Percentiles rank a stretch among this genome's conserved stretches.
Evolutionary conservation across 805 yeast genomes (phyloP).

Genomic region (Torulaspora maleeae): DNA sequence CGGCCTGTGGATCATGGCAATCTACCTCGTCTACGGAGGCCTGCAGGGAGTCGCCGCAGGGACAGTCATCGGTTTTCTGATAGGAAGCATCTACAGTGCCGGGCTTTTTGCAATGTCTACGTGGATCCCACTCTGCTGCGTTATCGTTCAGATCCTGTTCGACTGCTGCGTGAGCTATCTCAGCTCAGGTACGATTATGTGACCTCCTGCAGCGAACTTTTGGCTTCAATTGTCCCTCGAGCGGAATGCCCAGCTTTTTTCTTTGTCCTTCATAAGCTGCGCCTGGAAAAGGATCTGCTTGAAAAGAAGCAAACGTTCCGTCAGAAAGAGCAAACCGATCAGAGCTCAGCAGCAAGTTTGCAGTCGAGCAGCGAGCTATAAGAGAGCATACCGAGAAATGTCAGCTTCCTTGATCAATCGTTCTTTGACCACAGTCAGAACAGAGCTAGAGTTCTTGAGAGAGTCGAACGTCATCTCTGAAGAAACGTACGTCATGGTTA

Average conservation of each 20-base stretch:
- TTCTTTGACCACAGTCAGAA: conserved; percentile 69
- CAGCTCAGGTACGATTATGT: conserved; percentile 23
- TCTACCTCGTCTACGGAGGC: conserved; percentile 52
- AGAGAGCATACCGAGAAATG: conserved; percentile 23
- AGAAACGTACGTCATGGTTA: conserved; percentile 48
- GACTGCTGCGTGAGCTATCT: conserved; percentile 50
- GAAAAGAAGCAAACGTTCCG: neutral
- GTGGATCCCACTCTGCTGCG: conserved; percentile 91
- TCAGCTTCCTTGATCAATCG: conserved; percentile 64
- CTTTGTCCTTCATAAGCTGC: neutral
- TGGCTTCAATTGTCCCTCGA: neutral
- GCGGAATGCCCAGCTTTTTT: neutral
- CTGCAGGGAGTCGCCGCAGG: conserved; percentile 69
- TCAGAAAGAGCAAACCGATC: neutral
- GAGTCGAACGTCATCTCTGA: conserved; percentile 71
- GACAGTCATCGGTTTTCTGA: conserved; percentile 66
- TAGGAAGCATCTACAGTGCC: conserved; percentile 70
- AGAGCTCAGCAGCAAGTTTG: neutral
- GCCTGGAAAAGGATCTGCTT: conserved; percentile 2
- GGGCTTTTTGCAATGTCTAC: conserved; percentile 87
- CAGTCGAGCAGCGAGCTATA: neutral
- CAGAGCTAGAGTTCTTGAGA: conserved; percentile 70
- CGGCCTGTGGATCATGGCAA: conserved; percentile 41
- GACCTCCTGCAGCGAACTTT: neutral
- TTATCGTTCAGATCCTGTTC: conserved; percentile 59